Conservation (phyloP, 371 early-diverging fungal genomes). For the Capillidium rhysosporum region DNA sequence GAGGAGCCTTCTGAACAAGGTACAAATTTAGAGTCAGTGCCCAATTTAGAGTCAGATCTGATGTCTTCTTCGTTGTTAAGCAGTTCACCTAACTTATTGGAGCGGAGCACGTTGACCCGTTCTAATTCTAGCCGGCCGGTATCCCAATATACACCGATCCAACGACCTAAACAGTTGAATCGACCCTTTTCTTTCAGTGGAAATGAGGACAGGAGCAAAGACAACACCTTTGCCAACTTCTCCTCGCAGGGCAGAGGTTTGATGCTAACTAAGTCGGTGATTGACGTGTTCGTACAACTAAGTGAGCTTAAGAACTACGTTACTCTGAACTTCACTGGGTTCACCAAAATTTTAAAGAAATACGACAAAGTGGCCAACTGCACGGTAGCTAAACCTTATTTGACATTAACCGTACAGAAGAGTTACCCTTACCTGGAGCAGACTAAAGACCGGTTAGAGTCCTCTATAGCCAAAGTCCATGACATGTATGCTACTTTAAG, state of each 20-base stretch:
- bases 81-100: no score
- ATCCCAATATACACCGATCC: background rate
- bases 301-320: constrained; percentile 77
- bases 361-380: constrained; percentile 74
- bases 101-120: background rate
- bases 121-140: background rate
- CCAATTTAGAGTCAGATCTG: background rate
- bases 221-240: background rate
- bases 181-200: background rate
- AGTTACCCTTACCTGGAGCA: constrained; percentile 39
- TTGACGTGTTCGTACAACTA: constrained; percentile 54
- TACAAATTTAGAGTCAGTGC: background rate
- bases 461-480: constrained; percentile 33
- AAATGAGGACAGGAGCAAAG: background rate
- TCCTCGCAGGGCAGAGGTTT: background rate
- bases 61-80: background rate
- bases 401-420: constrained; percentile 30
- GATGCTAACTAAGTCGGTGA: constrained; percentile 4
- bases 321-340: constrained; percentile 84
- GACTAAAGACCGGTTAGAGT: constrained; percentile 32
- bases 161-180: background rate
- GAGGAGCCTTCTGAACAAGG: background rate
- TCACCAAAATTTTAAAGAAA: constrained; percentile 89
- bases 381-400: constrained; percentile 13
- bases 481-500: constrained; percentile 31